These are phyloP conservation scores for Penicillium sp. DNA, from an alignment of 2,329 filamentous ascomycete genomes.

Conservation along the genomic window DNA sequence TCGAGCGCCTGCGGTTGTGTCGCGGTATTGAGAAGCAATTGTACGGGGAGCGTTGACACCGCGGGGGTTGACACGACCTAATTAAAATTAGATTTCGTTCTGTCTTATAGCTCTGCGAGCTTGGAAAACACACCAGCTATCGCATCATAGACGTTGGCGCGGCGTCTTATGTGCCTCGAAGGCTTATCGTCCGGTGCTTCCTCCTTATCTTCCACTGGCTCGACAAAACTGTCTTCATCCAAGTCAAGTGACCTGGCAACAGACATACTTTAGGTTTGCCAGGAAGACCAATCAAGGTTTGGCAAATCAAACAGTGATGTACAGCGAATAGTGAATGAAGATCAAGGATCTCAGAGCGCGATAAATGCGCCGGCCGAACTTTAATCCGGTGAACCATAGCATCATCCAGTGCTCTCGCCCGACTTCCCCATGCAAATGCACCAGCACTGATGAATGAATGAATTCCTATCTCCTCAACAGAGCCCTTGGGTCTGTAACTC, in stretches of 20 bases:
- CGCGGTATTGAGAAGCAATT: conserved; percentile 31
- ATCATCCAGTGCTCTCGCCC: conserved; percentile 17
- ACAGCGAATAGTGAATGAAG: not conserved
- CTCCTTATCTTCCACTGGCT: not conserved
- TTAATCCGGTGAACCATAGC: conserved; percentile 27
- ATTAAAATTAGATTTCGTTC: conserved; percentile 10
- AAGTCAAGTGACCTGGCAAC: not conserved
- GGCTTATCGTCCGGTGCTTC: conserved; percentile 10
- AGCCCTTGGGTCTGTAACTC: conserved; percentile 65
- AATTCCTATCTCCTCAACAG: conserved; percentile 74
- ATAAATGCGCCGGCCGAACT: conserved; percentile 21
- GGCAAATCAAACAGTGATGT: not conserved
- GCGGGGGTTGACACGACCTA: conserved; percentile 47
- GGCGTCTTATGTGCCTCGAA: conserved; percentile 30
- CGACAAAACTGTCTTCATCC: not conserved
- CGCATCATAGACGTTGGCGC: conserved; percentile 56
- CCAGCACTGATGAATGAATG: conserved; percentile 58
- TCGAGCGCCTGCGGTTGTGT: conserved; percentile 34
- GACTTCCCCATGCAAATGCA: not conserved
- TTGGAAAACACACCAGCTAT: conserved; percentile 49
- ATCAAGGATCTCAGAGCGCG: not conserved
- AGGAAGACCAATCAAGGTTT: conserved; percentile 5
- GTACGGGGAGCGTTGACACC: conserved; percentile 32
- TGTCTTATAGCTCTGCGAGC: not conserved
- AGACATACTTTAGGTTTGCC: conserved; percentile 2